Base-by-base conservation (phyloP, 2,329 filamentous ascomycete species). In the Amphichorda felina region DNA sequence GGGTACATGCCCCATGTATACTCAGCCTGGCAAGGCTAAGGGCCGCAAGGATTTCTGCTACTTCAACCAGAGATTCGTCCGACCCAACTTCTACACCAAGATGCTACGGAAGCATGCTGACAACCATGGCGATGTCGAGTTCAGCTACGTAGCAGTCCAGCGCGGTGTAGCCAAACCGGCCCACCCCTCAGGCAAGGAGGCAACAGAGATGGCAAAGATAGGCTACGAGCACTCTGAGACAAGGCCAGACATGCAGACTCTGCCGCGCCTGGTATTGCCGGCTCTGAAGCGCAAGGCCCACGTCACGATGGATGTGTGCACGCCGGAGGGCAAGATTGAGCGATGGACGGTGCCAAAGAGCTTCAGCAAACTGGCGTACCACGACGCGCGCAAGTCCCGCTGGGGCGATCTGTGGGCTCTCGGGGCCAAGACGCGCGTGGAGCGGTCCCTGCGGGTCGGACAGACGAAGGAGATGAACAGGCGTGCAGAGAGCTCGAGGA, bases 341-440 rank as follows among this genome's bases (percentile, higher is more conserved):
- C 83, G 91, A 37, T 98, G 91, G 91, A 91, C 82, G 0, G 80
- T 98, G 0, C 84, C 89, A 2, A 78, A 78, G 46, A 86, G 79
- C 40, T 91, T 80, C 58, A 80, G 79, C 54, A 79, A 73, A 47
- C 76, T 82, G 48, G 87, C 87, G 1, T 96, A 89, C 61, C 85
- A 83, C 47, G 91, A 96, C 53, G 91, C 91, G 25, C 77, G 91
- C 41, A 98, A 98, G 61, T 73, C 81, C 1, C 64, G 63, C 36
- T 96, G 89, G 91, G 91, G 91, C 27, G 91, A 96, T 54, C 66
- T 96, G 8, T 98, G 91, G 91, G 87, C 89, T 1, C 66, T 96
- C 1, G 91, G 91, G 0, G 89, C 88, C 16, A 96, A 96, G 68
- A 93, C 86, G 0, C 70, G 86, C 10, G 71, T 82, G 4, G 51